These are phyloP conservation scores for Scedosporium apiospermum DNA, from an alignment of 2,329 filamentous ascomycete genomes.

Conservation along the genomic window DNA sequence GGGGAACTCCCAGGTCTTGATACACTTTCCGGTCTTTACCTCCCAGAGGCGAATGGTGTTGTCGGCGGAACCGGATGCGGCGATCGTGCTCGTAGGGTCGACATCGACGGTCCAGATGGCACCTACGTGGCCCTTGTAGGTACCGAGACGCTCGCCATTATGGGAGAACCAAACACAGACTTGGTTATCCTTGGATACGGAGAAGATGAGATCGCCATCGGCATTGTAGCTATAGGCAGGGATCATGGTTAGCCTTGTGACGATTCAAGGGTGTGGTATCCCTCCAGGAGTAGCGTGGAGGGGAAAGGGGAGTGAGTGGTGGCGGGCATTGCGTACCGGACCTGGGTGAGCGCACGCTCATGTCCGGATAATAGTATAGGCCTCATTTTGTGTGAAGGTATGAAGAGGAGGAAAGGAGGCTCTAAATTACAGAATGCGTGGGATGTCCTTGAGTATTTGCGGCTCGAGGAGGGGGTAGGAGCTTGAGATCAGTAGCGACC, in stretches of 20 bases:
- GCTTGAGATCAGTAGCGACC: slow-evolving; percentile 2
- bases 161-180: slow-evolving; percentile 96
- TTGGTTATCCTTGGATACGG: slow-evolving; percentile 89
- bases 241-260: slow-evolving; percentile 9
- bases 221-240: slow-evolving; percentile 61
- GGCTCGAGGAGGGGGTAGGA: slow-evolving; percentile 9
- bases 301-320: slow-evolving; percentile 11
- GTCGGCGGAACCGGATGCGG: slow-evolving; percentile 93
- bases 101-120: slow-evolving; percentile 98
- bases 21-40: slow-evolving; percentile 78
- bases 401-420: slow-evolving; percentile 1
- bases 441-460: slow-evolving; percentile 7
- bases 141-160: slow-evolving; percentile 95
- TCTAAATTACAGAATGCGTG: not conserved
- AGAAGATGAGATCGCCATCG: slow-evolving; percentile 96
- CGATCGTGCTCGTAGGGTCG: slow-evolving; percentile 81
- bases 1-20: slow-evolving; percentile 97
- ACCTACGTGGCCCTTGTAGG: slow-evolving; percentile 93
- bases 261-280: not conserved
- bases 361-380: slow-evolving; percentile 94
- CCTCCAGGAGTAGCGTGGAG: not conserved
- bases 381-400: slow-evolving; percentile 61
- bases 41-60: slow-evolving; percentile 98
- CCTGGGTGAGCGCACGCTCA: slow-evolving; percentile 92
- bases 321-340: slow-evolving; percentile 50